Evolutionary conservation across 2,329 filamentous ascomycete genomes (phyloP), one percentile per base, ranked within the genome.

Genomic region (Dichotomopilus funicola): DNA sequence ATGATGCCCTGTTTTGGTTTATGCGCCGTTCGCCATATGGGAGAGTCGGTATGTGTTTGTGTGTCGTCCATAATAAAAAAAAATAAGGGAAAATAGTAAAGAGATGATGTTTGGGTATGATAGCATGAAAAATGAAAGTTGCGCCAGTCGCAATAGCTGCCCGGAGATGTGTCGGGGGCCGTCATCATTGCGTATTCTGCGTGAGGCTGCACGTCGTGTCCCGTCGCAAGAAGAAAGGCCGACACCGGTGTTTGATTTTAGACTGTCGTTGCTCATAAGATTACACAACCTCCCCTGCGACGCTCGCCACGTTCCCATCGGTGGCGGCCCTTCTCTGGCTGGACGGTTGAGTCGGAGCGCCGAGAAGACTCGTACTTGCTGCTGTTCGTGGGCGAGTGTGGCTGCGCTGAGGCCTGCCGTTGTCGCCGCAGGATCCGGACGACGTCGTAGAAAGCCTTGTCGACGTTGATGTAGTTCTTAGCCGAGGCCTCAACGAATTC

Each of bases 401-500:
- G 61, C 27, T 57, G 57, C 6, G 61, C 40, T 8, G 61, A 60
- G 38, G 60, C 59, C 58, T 67, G 64, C 54, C 68, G 65, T 63
- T 72, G 68, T 54, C 88, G 84, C 64, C 94, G 86, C 62, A 99
- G 77, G 71, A 94, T 89, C 63, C 94, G 80, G 53, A 97, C 94
- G 6, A 99, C 94, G 68, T 99, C 94, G 73, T 96, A 97, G 69
- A 99, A 97, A 36, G 91, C 92, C 78, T 95, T 97, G 72, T 96
- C 94, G 53, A 96, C 92, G 67, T 97, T 96, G 77, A 96, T 91
- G 75, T 91, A 96, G 71, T 96, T 96, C 77, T 96, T 96, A 38
- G 92, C 92, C 6, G 91, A 96, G 1, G 92, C 91, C 72, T 97
- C 92, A 64, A 96, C 91, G 66, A 97, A 97, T 65, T 96, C 91